Conservation (phyloP, 192 early-diverging fungal species). For the Entomortierella parvispora region DNA sequence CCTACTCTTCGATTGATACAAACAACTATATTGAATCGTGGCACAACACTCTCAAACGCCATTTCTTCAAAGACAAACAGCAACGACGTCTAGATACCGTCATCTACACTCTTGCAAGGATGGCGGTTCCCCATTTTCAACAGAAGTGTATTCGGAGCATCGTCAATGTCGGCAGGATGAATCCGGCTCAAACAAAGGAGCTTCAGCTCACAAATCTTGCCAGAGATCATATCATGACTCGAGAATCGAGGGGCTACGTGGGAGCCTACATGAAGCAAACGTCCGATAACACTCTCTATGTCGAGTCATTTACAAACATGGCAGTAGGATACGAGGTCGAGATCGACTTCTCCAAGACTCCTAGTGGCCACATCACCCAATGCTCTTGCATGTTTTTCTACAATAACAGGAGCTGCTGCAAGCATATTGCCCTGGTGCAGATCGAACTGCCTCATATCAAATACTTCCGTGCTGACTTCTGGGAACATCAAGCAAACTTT, state of each 20-base stretch:
- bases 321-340: background rate
- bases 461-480: background rate
- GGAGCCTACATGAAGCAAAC: background rate
- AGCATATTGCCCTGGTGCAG: too few species aligned
- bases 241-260: background rate
- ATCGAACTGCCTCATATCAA: background rate
- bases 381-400: too few species aligned
- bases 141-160: background rate
- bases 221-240: background rate
- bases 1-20: constrained; percentile 14
- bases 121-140: constrained; percentile 8
- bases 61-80: constrained; percentile 16
- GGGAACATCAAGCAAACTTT: constrained; percentile 2
- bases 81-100: constrained; percentile 11
- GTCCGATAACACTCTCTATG: background rate
- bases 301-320: constrained; percentile 3
- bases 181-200: background rate
- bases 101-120: constrained; percentile 1
- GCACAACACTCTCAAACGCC: constrained; percentile 9
- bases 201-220: background rate
- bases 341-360: too few species aligned
- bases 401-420: too few species aligned
- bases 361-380: too few species aligned
- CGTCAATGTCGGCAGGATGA: constrained; percentile 6
- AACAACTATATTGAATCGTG: constrained; percentile 17